Base-by-base conservation (phyloP, 1,284 basidiomycete genomes). In the Grifola frondosa region DNA sequence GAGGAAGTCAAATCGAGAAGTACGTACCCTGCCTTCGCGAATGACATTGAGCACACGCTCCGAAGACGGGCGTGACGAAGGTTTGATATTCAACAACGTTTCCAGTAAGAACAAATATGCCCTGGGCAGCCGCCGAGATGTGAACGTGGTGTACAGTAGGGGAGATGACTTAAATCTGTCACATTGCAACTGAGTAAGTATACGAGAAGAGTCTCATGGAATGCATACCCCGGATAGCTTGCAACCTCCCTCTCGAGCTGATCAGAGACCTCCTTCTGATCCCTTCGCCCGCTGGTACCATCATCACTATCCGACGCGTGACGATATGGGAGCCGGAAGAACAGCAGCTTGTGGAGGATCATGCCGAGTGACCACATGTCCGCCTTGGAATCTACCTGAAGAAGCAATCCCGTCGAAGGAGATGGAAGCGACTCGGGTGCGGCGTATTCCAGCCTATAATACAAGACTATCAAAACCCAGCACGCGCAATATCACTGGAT, bases 281-380 rank as follows among this genome's bases (percentile, higher is more conserved):
- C 72, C 37, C 62, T 58, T 13, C 59, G 57, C 37, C 67, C 67
- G 42, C 72, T 71, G 0, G 67, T 71, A n/a, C 44, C 71, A 4
- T 71, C 73, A 16, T 72, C 73, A 16, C 71, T 73, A 42, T 77
- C 73, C 3, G 76, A 69, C 0, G 86, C 82, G 51, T 86, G 80
- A 16, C 70, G 73, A 57, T 91, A 95, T 0, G 91, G 91, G 16
- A 92, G 63, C 23, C 78, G 77, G 65, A 97, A 91, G 67, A 96
- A 97, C 1, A 96, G 68, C 46, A 97, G 75, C 59, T 92, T 92
- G 69, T 97, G 83, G 10, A 97, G 72, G 31, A 97, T 87, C 87
- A 97, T 92, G 15, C 93, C 93, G 12, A 90, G 71, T 6, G 84
- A 86, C 87, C 88, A 90, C 82, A 90, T 88, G 57, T 90, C 87